Evolutionary conservation across 2,329 filamentous ascomycete genomes (phyloP), one percentile per base, ranked within the genome.

Genomic region (Phialocephala sp.): DNA sequence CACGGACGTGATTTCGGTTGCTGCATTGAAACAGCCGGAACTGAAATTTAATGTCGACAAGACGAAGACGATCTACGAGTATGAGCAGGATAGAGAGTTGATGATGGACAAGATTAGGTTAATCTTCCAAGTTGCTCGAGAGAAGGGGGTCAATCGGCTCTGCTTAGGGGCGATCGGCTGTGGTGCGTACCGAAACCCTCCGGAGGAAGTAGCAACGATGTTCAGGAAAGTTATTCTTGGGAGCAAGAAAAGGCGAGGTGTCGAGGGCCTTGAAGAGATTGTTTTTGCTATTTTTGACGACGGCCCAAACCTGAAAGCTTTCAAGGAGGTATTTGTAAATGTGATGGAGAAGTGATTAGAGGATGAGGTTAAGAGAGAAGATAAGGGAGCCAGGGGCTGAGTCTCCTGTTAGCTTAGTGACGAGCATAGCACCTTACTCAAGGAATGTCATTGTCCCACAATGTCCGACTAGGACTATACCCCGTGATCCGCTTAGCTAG

Each of bases 141-240:
- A 87, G 66, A 79, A 84, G n/a, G 77, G 82, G 0, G 69, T 85
- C 45, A 87, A 86, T 75, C 78, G 82, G 54, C 76, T 92, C 9
- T 85, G 92, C 5, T 80, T 93, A 1, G 89, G 90, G 0, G 89
- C 90, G 0, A 73, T 92, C 59, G 90, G 90, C 0, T 92, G 89
- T 71, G 90, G 89, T 3, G 88, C 84, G 0, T 91, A 90, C 74
- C 71, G 70, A 0, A 90, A 91, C 73, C 90, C 90, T 9, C 81
- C 81, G 0, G 76, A 79, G 37, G 86, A 87, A 67, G 85, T 92
- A n/a, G 88, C 86, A 1, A 66, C 78, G 39, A 88, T 87, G 70
- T 92, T 89, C 82, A 74, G 79, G 35, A 83, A 87, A 71, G 87
- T 66, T 15, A 65, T 74, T n/a, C 91, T 39, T 77, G 91, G 62